Conservation (phyloP, 176 grass and related monocot species). For the Coix lacrymajobi region DNA sequence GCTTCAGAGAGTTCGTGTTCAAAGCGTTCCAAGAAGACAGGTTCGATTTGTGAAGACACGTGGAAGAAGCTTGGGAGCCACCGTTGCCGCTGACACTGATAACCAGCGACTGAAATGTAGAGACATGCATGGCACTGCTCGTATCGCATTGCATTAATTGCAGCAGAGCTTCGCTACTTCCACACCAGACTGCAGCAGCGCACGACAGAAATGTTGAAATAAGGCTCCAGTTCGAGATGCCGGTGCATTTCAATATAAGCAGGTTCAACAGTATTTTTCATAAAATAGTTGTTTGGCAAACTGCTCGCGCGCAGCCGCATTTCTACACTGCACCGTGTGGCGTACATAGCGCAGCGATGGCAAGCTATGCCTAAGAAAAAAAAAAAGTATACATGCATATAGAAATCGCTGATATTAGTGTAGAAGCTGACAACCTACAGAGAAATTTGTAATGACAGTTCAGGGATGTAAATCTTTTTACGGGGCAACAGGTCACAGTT, state of each 20-base stretch:
- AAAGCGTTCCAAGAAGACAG: slow-evolving; percentile 81
- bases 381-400: slow-evolving; percentile 51
- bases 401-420: slow-evolving; percentile 64
- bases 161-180: slow-evolving; percentile 19
- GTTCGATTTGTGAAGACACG: slow-evolving; percentile 37
- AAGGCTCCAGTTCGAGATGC: slow-evolving; percentile 22
- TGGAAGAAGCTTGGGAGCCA: background rate
- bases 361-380: slow-evolving; percentile 38
- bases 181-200: slow-evolving; percentile 16
- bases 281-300: slow-evolving; percentile 14
- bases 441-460: slow-evolving; percentile 46
- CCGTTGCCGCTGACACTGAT: slow-evolving; percentile 1
- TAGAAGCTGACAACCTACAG: slow-evolving; percentile 50
- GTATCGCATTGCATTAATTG: background rate
- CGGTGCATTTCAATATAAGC: slow-evolving; percentile 39
- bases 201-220: slow-evolving; percentile 31
- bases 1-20: slow-evolving; percentile 82
- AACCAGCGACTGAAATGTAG: slow-evolving; percentile 1
- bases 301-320: slow-evolving; percentile 15
- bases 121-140: background rate
- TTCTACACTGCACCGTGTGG: slow-evolving; percentile 19
- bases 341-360: slow-evolving; percentile 20
- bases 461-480: slow-evolving; percentile 69
- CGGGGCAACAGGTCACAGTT: slow-evolving; percentile 34
- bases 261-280: slow-evolving; percentile 23